A percentile compares a stretch with the other conserved stretches of the same genome.
phyloP scores from a whole-genome alignment of 306 rosid species.

The Cyamopsis tetragonoloba region DNA sequence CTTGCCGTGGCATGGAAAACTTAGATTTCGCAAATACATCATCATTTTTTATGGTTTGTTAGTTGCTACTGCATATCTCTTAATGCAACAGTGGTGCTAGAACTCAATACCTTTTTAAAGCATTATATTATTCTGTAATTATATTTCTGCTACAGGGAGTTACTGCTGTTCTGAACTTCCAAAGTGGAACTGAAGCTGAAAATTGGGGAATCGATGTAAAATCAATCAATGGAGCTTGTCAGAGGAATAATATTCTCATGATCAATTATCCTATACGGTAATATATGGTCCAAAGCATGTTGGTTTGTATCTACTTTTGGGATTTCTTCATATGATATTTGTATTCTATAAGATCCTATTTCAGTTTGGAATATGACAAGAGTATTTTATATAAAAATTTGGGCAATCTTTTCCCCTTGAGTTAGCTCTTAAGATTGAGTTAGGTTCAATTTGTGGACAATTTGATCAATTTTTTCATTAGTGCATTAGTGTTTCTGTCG shows the following conservation, averaged over 20 bases:
- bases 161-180: slow-evolving; percentile 86
- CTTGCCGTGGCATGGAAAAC: not conserved
- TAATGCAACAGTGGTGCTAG: not conserved
- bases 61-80: not conserved
- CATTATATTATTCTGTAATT: slow-evolving; percentile 17
- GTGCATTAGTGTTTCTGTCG: not conserved
- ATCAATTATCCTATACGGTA: slow-evolving; percentile 90
- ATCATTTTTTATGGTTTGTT: not conserved
- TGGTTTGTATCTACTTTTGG: not conserved
- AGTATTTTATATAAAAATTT: not conserved
- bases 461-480: not conserved
- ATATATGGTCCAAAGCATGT: slow-evolving; percentile 20
- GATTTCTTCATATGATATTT: not conserved
- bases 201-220: slow-evolving; percentile 84
- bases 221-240: slow-evolving; percentile 72
- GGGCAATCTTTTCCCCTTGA: not conserved
- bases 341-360: not conserved
- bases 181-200: slow-evolving; percentile 85
- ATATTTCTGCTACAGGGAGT: slow-evolving; percentile 65
- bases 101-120: slow-evolving; percentile 9
- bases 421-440: not conserved
- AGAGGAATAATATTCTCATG: slow-evolving; percentile 70
- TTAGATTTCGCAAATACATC: not conserved
- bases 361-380: not conserved
- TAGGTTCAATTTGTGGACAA: not conserved